These are phyloP conservation scores for Yarrowia osloensis DNA, from an alignment of 805 yeast genomes.

Conservation along the genomic window DNA sequence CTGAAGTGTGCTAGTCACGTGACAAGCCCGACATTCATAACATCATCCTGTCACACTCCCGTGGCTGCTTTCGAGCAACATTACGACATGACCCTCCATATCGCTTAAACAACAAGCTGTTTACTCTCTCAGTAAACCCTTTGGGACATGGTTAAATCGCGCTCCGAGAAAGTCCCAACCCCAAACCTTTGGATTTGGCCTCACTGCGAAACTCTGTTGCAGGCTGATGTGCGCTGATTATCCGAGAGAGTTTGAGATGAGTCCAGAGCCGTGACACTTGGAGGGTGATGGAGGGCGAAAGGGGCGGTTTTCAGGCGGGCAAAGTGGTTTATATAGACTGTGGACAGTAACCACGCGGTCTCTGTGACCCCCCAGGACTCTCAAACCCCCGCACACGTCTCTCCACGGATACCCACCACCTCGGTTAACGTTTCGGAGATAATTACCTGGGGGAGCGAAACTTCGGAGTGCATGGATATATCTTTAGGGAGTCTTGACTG, in stretches of 20 bases:
- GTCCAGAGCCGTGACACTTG: not conserved
- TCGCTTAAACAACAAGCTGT: too few species aligned
- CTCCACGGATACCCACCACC: not conserved
- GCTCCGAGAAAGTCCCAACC: slow-evolving; percentile 22
- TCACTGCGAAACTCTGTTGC: not conserved
- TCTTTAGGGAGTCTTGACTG: slow-evolving; percentile 23
- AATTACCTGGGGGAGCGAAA: slow-evolving; percentile 27
- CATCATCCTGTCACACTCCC: too few species aligned
- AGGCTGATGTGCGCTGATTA: slow-evolving; percentile 27
- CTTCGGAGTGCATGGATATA: slow-evolving; percentile 27
- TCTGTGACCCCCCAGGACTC: not conserved
- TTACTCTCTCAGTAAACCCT: slow-evolving; percentile 5
- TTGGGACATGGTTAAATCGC: slow-evolving; percentile 27
- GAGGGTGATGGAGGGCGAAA: not conserved
- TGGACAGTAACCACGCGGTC: not conserved
- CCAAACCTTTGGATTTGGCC: not conserved
- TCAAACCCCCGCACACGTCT: not conserved
- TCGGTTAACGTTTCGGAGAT: slow-evolving; percentile 22
- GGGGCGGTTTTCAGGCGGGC: not conserved
- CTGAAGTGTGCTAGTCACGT: too few species aligned
- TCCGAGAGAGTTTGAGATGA: slow-evolving; percentile 20
- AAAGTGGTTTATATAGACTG: not conserved
- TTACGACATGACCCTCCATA: too few species aligned
- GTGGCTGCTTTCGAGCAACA: too few species aligned
- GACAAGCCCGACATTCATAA: too few species aligned